phyloP scores from a whole-genome alignment of 495 filamentous ascomycete species.

The Trichoderma reesei region DNA sequence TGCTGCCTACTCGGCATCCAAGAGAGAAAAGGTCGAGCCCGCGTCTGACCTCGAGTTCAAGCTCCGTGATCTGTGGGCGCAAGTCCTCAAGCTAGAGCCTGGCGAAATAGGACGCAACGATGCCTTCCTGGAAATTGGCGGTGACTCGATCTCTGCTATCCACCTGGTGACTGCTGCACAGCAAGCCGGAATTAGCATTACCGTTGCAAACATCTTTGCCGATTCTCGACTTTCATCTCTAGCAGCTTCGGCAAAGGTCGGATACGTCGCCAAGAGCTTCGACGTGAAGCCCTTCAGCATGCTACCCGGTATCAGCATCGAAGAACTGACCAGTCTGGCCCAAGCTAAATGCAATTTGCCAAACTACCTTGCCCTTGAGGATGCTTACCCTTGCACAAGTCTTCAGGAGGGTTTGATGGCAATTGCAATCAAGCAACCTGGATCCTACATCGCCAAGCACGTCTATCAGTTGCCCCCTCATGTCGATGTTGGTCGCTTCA shows the following conservation, averaged over 20 bases:
- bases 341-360: background rate
- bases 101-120: slow-evolving; percentile 17
- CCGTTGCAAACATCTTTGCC: background rate
- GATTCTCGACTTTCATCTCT: background rate
- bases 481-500: slow-evolving; percentile 1
- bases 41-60: slow-evolving; percentile 30
- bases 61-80: slow-evolving; percentile 34
- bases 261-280: too few relatives aligned
- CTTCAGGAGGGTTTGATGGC: slow-evolving; percentile 29
- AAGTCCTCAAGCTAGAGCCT: slow-evolving; percentile 23
- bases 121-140: slow-evolving; percentile 42
- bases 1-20: slow-evolving; percentile 22
- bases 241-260: background rate
- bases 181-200: background rate
- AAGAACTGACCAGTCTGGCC: background rate
- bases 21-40: slow-evolving; percentile 24
- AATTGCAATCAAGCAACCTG: slow-evolving; percentile 17
- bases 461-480: background rate
- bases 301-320: too few relatives aligned
- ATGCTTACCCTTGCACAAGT: background rate
- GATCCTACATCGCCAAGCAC: slow-evolving; percentile 4
- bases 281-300: too few relatives aligned
- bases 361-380: background rate
- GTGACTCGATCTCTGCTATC: slow-evolving; percentile 19
- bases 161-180: background rate